Percentiles rank a stretch among this genome's conserved stretches.
Conservation (phyloP, 495 filamentous ascomycete species). For the Lophium mytilinum region DNA sequence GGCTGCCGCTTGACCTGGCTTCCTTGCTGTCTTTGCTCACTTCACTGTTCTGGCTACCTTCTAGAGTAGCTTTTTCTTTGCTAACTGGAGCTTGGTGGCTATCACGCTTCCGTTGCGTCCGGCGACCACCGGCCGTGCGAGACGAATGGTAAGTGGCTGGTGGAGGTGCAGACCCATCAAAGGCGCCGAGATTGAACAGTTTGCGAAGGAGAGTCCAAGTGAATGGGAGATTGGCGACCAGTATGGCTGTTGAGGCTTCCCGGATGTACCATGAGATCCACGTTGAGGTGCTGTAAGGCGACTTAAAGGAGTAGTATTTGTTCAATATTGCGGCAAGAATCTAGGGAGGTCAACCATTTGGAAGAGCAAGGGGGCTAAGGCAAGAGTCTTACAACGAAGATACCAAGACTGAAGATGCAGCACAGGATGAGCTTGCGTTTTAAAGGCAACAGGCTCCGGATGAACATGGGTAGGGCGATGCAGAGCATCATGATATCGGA, state of each 20-base stretch:
- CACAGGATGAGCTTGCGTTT: conserved; percentile 46
- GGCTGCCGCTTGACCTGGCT: neutral
- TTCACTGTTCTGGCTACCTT: neutral
- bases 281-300: conserved; percentile 41
- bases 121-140: conserved; percentile 21
- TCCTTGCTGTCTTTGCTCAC: neutral
- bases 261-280: conserved; percentile 65
- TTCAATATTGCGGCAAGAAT: conserved; percentile 55
- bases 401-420: conserved; percentile 44
- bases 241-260: conserved; percentile 54
- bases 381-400: conserved; percentile 44
- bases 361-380: neutral
- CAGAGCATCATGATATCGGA: conserved; percentile 55
- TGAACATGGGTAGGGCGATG: conserved; percentile 52
- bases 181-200: conserved; percentile 43
- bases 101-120: conserved; percentile 1
- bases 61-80: neutral
- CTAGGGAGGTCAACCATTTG: conserved; percentile 7
- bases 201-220: conserved; percentile 52
- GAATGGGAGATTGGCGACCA: conserved; percentile 57
- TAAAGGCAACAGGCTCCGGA: conserved; percentile 45
- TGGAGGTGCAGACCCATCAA: conserved; percentile 28
- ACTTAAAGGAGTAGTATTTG: conserved; percentile 57
- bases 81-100: conserved; percentile 1
- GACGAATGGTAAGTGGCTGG: conserved; percentile 22